Base-by-base conservation (phyloP, 305 asterid species). In the Solanum hybrid region DNA sequence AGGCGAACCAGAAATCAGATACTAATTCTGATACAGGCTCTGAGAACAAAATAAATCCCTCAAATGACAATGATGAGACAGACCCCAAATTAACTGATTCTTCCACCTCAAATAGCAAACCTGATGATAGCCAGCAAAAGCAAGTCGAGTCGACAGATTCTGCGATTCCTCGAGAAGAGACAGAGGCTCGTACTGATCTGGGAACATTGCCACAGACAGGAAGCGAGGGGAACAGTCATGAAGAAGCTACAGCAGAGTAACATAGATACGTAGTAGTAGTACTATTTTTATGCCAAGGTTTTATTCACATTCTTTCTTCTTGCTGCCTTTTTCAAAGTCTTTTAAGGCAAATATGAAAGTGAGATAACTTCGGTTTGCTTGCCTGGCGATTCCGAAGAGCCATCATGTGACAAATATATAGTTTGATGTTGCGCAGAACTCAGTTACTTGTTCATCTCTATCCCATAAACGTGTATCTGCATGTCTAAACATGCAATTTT, bases 181-280 rank as follows among this genome's bases (percentile, higher is more conserved):
- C 90, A 79, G 97, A 94, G 4, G 93, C 95, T 87, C 98, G 93
- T 56, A 94, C 92, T 2, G 95, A 94, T 90, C 88, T 94, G 78
- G 94, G 89, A 78, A 96, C 98, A 24, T 94, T 97, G 92, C 98
- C 96, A 4, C 95, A 92, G 56, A 90, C 93, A 5, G 98, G 94
- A 80, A 90, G 72, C 6, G 94, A 86, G 78, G 91, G 90, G 45
- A 92, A 89, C 90, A 89, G 51, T 90, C 91, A 91, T 8, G 94
- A 97, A 6, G 95, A 95, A 6, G 91, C 94, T 88, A 96, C 94
- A 34, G 89, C 91, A 22, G 88, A 90, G 92, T 85, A 85, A 85
- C 76, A 85, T 56, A 85, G 87, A 56, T 31, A 85, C 45, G 32
- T 31, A 34, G 27, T 51, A 51, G 69, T 85, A 31, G 36, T 85